Evolutionary conservation across 768 basidiomycete genomes (phyloP).

Genomic region (Tricholoma flavovirens): DNA sequence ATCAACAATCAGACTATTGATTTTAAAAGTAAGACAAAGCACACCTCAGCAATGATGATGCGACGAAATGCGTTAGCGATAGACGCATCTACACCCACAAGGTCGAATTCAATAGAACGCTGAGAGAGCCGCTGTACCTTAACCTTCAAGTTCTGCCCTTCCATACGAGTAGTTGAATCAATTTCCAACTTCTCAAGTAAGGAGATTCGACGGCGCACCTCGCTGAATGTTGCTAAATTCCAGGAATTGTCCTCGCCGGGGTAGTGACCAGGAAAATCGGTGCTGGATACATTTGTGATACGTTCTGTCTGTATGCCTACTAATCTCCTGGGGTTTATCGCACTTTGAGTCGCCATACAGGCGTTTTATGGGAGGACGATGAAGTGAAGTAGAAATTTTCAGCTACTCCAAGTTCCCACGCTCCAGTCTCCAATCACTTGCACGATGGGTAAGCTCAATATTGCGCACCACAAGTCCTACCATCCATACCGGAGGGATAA

Average conservation of each 20-base stretch:
- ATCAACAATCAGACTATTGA: constrained; percentile 1
- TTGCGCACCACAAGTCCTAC: constrained; percentile 89
- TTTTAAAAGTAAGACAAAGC: constrained; percentile 14
- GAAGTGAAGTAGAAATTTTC: constrained; percentile 2
- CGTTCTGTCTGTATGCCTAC: constrained; percentile 68
- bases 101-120: constrained; percentile 87
- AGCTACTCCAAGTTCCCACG: constrained; percentile 1
- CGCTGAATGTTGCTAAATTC: constrained; percentile 67
- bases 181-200: too few species aligned
- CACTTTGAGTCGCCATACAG: constrained; percentile 9
- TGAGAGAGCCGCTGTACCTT: constrained; percentile 76
- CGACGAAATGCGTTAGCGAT: constrained; percentile 93
- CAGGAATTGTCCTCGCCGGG: constrained; percentile 83
- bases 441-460: constrained; percentile 79
- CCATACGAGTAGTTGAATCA: constrained; percentile 6
- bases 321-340: constrained; percentile 39
- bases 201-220: constrained; percentile 43
- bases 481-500: constrained; percentile 84
- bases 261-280: constrained; percentile 87
- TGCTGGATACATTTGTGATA: constrained; percentile 76
- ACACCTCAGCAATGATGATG: constrained; percentile 90
- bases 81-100: constrained; percentile 92
- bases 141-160: constrained; percentile 65
- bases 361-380: background rate
- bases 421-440: background rate